Base-by-base conservation (phyloP, 192 early-diverging fungal species). In the Chytriomyces confervae region DNA sequence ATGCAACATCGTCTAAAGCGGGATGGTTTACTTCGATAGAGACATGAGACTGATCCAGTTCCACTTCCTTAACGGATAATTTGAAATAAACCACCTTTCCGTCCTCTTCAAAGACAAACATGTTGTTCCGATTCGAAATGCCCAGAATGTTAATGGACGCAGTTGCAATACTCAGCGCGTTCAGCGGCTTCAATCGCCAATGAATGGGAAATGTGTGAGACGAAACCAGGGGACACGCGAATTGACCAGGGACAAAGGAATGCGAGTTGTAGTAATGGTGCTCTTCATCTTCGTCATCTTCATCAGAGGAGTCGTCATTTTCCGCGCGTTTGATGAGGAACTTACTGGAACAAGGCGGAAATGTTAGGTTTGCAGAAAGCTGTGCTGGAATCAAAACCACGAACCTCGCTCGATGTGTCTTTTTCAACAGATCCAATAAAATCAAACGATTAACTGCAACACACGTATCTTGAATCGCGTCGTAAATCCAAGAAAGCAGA, bases 71-170 rank as follows among this genome's bases (percentile, higher is more conserved):
- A 1, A 79, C 60, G 16, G 70, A 79, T 13, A 79, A 47, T 48
- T 75, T 65, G 63, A 79, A 73, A 48, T 91, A 91, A n/a, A 92
- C 91, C 9, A 91, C 84, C 46, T 80, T 81, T 50, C 84, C 83
- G 5, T 85, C 77, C 10, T 84, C 85, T 16, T 89, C 82, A 67
- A 88, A 87, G 0, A 93, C 91, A 72, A 91, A 92, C 91, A 93
- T 92, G 72, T 91, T 85, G 62, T 88, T 91, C 5, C 93, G 76
- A 75, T 95, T 95, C 60, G 83, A 81, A 24, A 95, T 91, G 46
- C 87, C 85, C 18, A 93, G 86, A 5, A 84, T 79, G 43, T 85
- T 79, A 11, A 95, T 83, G 0, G 88, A 75, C 16, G 81, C 80
- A n/a, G 89, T 77, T 7, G 93, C 80, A 24, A 78, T 83, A 57